Conservation (phyloP, 176 grass and related monocot genomes). For the Aegilops umbellulata region DNA sequence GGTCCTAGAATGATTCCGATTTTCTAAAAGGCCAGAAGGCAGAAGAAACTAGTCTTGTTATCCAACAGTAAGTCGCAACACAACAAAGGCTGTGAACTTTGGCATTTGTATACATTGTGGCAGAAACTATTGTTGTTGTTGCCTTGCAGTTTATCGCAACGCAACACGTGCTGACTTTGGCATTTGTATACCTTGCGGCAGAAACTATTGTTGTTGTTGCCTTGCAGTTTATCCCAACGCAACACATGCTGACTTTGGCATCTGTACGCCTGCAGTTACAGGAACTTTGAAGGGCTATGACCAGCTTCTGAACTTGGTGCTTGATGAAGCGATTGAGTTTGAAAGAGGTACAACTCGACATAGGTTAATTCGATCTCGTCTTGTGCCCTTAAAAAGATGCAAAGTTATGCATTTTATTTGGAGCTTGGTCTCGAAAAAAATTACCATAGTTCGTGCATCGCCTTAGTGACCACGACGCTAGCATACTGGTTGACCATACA, state of each 20-base stretch:
- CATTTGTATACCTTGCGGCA: background rate
- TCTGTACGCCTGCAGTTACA: slow-evolving; percentile 45
- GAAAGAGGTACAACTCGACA: slow-evolving; percentile 52
- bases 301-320: slow-evolving; percentile 76
- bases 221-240: slow-evolving; percentile 3
- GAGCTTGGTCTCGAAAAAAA: background rate
- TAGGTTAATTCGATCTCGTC: background rate
- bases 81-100: background rate
- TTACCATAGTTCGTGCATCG: background rate
- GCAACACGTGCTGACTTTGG: background rate
- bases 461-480: background rate
- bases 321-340: slow-evolving; percentile 72
- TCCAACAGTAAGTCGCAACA: background rate
- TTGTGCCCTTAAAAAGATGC: background rate
- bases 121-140: background rate
- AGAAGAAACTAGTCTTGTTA: background rate
- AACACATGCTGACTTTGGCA: background rate
- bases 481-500: background rate
- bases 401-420: background rate
- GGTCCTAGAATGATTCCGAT: background rate
- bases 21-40: background rate
- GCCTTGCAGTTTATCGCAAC: slow-evolving; percentile 5
- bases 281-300: slow-evolving; percentile 79
- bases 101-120: background rate
- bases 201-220: background rate